These are phyloP conservation scores for Cladophialophora exuberans DNA, from an alignment of 2,329 filamentous ascomycete species.

Conservation along the genomic window DNA sequence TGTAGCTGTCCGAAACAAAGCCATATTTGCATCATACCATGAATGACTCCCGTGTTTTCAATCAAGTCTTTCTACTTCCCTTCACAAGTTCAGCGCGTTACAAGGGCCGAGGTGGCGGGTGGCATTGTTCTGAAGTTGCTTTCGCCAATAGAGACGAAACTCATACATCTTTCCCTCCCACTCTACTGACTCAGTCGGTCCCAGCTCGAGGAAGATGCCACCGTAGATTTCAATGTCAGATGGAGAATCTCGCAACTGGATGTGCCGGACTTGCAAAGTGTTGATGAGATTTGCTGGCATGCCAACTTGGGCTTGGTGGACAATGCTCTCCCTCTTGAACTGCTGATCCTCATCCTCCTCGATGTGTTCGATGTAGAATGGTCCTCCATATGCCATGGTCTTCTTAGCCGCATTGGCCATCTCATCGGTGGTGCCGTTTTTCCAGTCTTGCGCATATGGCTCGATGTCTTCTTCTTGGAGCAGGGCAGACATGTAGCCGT, in stretches of 20 bases:
- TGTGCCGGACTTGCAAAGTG: constrained; percentile 19
- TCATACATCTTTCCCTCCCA: too few species aligned
- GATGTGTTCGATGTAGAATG: constrained; percentile 26
- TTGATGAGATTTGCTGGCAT: constrained; percentile 22
- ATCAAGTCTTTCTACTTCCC: too few species aligned
- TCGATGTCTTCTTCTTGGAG: constrained; percentile 18
- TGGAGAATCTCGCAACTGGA: too few species aligned
- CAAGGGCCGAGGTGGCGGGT: too few species aligned
- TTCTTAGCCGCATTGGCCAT: constrained; percentile 14
- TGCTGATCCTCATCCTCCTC: constrained; percentile 12
- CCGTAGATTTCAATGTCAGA: constrained; percentile 21
- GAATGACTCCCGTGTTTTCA: too few species aligned
- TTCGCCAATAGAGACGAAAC: too few species aligned
- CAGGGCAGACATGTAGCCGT: constrained; percentile 27
- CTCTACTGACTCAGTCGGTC: too few species aligned
- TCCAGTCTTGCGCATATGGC: constrained; percentile 12
- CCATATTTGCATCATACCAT: too few species aligned
- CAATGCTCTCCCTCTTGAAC: too few species aligned
- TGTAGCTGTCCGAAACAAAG: too few species aligned
- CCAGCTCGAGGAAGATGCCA: constrained; percentile 13
- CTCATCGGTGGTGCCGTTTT: constrained; percentile 13
- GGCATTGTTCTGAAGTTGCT: too few species aligned
- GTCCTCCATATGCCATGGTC: constrained; percentile 25
- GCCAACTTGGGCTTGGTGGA: constrained; percentile 22
- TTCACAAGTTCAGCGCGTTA: too few species aligned